Conservation (phyloP, 805 yeast species). For the Ogataea ramenticola region DNA sequence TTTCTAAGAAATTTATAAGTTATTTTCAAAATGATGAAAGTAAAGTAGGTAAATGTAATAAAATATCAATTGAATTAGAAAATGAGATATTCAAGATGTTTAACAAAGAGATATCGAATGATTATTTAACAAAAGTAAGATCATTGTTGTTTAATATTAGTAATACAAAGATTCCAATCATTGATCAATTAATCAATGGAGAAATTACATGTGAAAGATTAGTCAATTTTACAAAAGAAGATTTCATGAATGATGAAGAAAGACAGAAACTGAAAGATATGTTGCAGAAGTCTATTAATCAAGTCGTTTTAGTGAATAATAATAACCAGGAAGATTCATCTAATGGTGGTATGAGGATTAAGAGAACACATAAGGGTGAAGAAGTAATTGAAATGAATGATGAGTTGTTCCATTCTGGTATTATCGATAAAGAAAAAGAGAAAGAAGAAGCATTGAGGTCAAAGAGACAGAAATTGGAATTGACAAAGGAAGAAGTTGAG, state of each 20-base stretch:
- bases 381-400: constrained; percentile 45
- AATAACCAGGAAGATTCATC: constrained; percentile 10
- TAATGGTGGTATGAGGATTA: constrained; percentile 31
- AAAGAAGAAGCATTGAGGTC: constrained; percentile 21
- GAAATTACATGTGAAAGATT: constrained; percentile 49
- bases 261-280: constrained; percentile 61
- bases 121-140: constrained; percentile 65
- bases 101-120: constrained; percentile 10
- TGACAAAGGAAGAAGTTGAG: constrained; percentile 7
- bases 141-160: constrained; percentile 53
- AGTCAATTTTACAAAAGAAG: constrained; percentile 62
- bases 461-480: constrained; percentile 15
- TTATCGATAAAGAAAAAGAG: constrained; percentile 19
- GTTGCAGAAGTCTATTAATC: constrained; percentile 58
- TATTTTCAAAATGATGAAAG: constrained; percentile 14
- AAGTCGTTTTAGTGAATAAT: constrained; percentile 49
- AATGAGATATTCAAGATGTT: constrained; percentile 30
- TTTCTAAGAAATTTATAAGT: constrained; percentile 35
- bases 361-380: constrained; percentile 85
- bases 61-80: constrained; percentile 49
- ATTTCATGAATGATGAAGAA: constrained; percentile 66
- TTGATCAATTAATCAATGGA: constrained; percentile 49
- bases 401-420: constrained; percentile 23
- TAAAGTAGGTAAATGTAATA: constrained; percentile 1
- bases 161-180: constrained; percentile 50